A percentile compares a stretch with the other conserved stretches of the same genome.
Conservation (phyloP, 257 asterid genomes). For the Handroanthus guayacan region DNA sequence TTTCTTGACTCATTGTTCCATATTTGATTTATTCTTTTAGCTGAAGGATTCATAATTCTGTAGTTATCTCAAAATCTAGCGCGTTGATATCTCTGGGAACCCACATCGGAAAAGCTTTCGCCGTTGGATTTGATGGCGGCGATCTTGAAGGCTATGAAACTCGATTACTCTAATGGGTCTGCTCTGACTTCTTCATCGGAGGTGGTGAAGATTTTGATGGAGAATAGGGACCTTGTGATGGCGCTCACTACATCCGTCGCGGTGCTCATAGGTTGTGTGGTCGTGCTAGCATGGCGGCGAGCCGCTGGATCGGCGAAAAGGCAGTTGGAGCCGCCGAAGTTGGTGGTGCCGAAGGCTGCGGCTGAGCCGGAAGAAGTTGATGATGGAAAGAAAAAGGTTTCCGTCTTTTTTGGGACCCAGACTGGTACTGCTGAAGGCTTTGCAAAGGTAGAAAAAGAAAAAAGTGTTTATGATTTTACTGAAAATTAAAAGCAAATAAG, state of each 20-base stretch:
- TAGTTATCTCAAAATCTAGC: constrained; percentile 20
- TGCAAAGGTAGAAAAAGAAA: constrained; percentile 67
- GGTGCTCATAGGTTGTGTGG: constrained; percentile 78
- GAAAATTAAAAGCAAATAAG: background rate
- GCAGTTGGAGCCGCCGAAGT: constrained; percentile 52
- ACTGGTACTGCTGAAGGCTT: constrained; percentile 99
- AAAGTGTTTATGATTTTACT: background rate
- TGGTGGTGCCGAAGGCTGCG: constrained; percentile 49
- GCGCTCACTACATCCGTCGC: constrained; percentile 80
- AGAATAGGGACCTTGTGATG: constrained; percentile 73
- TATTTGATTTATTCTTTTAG: background rate
- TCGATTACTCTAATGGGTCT: constrained; percentile 55
- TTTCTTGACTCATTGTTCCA: constrained; percentile 7
- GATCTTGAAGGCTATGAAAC: constrained; percentile 60
- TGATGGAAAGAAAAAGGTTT: constrained; percentile 74
- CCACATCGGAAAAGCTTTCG: constrained; percentile 68
- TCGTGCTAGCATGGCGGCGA: constrained; percentile 72
- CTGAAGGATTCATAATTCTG: constrained; percentile 20
- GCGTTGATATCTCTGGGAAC: constrained; percentile 47
- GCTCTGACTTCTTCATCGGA: constrained; percentile 49
- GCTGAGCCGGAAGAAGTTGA: constrained; percentile 75
- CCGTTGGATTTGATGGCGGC: constrained; percentile 73
- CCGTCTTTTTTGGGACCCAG: constrained; percentile 90
- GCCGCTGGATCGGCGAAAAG: constrained; percentile 58
- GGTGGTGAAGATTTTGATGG: constrained; percentile 62